Evolutionary conservation across 139 green algal genomes (phyloP).

Genomic region (Pleodorina starrii): DNA sequence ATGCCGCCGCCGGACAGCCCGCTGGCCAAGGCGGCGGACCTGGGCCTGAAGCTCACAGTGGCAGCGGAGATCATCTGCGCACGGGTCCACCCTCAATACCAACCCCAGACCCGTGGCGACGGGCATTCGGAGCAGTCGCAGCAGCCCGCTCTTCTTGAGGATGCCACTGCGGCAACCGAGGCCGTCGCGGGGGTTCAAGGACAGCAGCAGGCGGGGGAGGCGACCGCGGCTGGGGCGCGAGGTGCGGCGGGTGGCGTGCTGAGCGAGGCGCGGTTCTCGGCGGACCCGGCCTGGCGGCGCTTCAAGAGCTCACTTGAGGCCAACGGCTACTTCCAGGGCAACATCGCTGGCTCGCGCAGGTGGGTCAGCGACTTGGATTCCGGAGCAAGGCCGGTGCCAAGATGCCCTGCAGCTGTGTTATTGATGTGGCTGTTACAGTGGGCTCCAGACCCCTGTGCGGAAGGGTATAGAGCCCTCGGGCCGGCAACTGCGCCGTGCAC

Average conservation of each 20-base stretch:
- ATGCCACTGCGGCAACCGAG: background rate
- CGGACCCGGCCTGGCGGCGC: slow-evolving; percentile 59
- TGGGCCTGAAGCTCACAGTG: slow-evolving; percentile 81
- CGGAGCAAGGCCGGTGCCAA: no score
- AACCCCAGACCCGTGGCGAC: no score
- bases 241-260: background rate
- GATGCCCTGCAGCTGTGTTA: no score
- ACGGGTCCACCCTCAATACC: background rate
- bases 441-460: no score
- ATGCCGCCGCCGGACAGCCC: slow-evolving; percentile 56
- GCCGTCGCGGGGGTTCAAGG: background rate
- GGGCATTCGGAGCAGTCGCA: background rate
- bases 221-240: background rate
- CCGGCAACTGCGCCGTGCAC: no score
- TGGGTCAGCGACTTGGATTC: no score
- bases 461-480: no score
- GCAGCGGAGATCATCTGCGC: slow-evolving; percentile 81
- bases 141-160: no score
- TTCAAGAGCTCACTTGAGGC: slow-evolving; percentile 58
- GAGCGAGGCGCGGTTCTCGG: background rate
- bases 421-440: no score
- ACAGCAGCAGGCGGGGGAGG: background rate
- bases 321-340: slow-evolving; percentile 64
- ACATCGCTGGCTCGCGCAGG: slow-evolving; percentile 56
- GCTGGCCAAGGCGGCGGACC: slow-evolving; percentile 54